Conservation (phyloP, 2,329 filamentous ascomycete species). For the Rhynchosporium secalis region DNA sequence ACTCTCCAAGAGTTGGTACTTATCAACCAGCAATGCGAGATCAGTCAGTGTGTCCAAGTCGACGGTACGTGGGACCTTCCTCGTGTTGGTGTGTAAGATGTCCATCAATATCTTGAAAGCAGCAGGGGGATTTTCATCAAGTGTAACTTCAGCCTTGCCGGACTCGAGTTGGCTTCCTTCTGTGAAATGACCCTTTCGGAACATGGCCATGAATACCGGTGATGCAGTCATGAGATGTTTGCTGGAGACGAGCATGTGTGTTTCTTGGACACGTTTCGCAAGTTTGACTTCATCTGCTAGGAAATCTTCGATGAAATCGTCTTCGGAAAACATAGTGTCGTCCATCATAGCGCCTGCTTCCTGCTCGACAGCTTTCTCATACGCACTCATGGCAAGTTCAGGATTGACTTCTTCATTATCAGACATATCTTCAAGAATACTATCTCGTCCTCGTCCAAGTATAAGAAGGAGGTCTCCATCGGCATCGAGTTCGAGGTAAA, state of each 20-base stretch:
- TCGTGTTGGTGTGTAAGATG: conserved; percentile 33
- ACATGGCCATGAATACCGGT: conserved; percentile 35
- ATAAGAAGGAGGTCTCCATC: conserved; percentile 17
- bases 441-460: not conserved
- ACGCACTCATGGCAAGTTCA: too few relatives aligned
- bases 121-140: conserved; percentile 27
- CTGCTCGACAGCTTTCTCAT: too few relatives aligned
- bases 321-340: too few relatives aligned
- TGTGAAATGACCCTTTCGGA: conserved; percentile 14
- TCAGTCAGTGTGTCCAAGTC: not conserved
- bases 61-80: not conserved
- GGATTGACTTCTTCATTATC: too few relatives aligned
- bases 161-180: conserved; percentile 25
- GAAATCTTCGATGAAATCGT: too few relatives aligned
- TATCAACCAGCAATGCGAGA: not conserved
- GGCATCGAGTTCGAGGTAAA: conserved; percentile 8
- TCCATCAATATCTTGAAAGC: conserved; percentile 37
- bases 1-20: conserved; percentile 2
- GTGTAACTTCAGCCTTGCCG: conserved; percentile 26
- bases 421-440: too few relatives aligned
- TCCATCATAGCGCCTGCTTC: too few relatives aligned
- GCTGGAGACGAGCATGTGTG: conserved; percentile 24
- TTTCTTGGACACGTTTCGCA: too few relatives aligned
- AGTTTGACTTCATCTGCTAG: too few relatives aligned
- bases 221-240: conserved; percentile 31